A percentile compares a stretch with the other conserved stretches of the same genome.
Evolutionary conservation across 805 yeast genomes (phyloP).

Genomic region (Metschnikowia drakensbergensis): DNA sequence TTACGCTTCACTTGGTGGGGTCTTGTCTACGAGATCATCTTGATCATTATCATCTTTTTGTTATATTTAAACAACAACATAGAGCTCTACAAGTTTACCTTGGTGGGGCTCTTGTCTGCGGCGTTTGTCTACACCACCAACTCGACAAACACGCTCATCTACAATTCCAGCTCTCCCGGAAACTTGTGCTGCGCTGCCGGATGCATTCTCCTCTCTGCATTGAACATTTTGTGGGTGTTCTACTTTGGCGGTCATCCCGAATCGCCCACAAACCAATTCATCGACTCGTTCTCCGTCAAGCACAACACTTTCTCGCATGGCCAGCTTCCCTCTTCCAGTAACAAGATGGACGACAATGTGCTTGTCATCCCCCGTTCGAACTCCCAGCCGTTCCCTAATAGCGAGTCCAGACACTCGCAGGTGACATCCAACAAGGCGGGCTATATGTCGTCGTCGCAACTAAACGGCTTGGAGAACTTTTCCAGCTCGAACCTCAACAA

Average conservation of each 20-base stretch:
- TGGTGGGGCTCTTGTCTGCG: slow-evolving; percentile 56
- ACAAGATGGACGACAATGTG: slow-evolving; percentile 24
- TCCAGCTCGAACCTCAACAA: slow-evolving; percentile 36
- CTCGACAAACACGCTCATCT: slow-evolving; percentile 75
- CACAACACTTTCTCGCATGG: slow-evolving; percentile 36
- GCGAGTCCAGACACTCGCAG: slow-evolving; percentile 35
- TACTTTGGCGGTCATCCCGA: slow-evolving; percentile 89
- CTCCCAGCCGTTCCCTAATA: slow-evolving; percentile 26
- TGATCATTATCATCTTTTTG: slow-evolving; percentile 48
- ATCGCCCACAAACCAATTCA: slow-evolving; percentile 78
- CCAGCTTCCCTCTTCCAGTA: slow-evolving; percentile 26
- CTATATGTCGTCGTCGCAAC: slow-evolving; percentile 52
- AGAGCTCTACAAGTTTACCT: slow-evolving; percentile 61
- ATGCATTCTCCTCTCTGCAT: slow-evolving; percentile 73
- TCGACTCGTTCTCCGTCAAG: slow-evolving; percentile 74
- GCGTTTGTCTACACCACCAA: slow-evolving; percentile 85
- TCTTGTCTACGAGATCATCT: slow-evolving; percentile 66
- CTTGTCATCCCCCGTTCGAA: slow-evolving; percentile 16
- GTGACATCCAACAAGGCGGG: slow-evolving; percentile 28
- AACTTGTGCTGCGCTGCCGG: slow-evolving; percentile 92
- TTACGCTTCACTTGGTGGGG: slow-evolving; percentile 98
- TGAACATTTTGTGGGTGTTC: slow-evolving; percentile 80
- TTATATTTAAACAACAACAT: slow-evolving; percentile 59
- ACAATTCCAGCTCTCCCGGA: slow-evolving; percentile 53
- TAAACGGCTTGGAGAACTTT: slow-evolving; percentile 60